Percentiles rank a stretch among this genome's conserved stretches.
Evolutionary conservation across 179 eudicot species (phyloP).

Genomic region (Gypsophila paniculata): DNA sequence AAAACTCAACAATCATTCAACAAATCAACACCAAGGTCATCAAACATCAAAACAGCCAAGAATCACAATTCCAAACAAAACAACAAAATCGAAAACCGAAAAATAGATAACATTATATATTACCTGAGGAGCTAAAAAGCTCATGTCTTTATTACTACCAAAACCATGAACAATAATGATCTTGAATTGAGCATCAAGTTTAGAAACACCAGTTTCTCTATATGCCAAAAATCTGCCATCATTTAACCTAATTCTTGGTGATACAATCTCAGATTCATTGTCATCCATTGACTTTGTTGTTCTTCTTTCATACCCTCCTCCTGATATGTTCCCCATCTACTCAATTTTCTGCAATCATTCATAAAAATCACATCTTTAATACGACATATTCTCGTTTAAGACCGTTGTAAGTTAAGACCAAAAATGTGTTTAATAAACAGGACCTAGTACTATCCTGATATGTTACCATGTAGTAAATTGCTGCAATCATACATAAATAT

Average conservation of each 20-base stretch:
- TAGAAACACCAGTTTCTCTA: constrained; percentile 57
- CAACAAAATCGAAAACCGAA: background rate
- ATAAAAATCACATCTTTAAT: too few relatives aligned
- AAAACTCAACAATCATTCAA: background rate
- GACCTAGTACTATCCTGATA: constrained; percentile 21
- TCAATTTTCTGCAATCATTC: too few relatives aligned
- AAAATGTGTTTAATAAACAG: too few relatives aligned
- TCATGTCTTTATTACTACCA: constrained; percentile 52
- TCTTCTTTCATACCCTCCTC: constrained; percentile 31
- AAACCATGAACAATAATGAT: constrained; percentile 62
- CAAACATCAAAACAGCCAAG: constrained; percentile 4
- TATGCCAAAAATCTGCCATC: constrained; percentile 71
- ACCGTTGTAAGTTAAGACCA: too few relatives aligned
- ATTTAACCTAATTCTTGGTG: constrained; percentile 42
- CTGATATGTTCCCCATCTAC: constrained; percentile 44
- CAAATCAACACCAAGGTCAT: background rate
- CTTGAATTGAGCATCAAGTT: constrained; percentile 39
- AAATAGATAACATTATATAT: background rate
- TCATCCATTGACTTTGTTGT: constrained; percentile 40
- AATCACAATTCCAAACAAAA: background rate
- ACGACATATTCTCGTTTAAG: too few relatives aligned
- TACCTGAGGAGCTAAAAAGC: constrained; percentile 49
- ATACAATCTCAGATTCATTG: constrained; percentile 25
- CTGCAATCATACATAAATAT: too few relatives aligned
- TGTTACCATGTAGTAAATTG: constrained; percentile 30